These are phyloP conservation scores for Syzygium aromaticum DNA, from an alignment of 345 rosid genomes.

Conservation along the genomic window DNA sequence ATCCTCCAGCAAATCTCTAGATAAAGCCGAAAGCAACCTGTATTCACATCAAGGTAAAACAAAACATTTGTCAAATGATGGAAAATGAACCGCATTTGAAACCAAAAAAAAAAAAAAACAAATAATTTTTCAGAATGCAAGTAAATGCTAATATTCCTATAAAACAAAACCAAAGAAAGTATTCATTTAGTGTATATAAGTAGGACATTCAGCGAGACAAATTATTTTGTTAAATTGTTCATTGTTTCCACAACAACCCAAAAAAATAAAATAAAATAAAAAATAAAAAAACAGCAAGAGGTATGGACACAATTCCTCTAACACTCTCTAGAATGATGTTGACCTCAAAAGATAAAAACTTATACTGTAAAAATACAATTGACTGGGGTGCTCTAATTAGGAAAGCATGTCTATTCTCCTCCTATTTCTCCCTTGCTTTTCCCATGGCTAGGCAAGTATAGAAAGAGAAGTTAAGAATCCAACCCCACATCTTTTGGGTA, in stretches of 20 bases:
- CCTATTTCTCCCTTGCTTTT: not conserved
- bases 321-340: not conserved
- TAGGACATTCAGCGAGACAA: not conserved
- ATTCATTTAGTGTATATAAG: not conserved
- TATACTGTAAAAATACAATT: not conserved
- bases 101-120: not conserved
- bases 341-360: not conserved
- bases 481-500: not conserved
- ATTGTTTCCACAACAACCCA: not conserved
- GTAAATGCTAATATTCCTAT: not conserved
- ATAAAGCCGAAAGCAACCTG: constrained; percentile 82
- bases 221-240: not conserved
- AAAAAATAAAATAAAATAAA: not conserved
- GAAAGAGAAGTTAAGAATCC: not conserved
- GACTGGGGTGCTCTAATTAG: not conserved
- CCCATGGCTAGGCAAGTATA: not conserved
- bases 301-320: not conserved
- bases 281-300: not conserved
- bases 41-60: not conserved
- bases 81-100: not conserved
- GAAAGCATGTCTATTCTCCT: not conserved
- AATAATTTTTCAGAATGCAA: not conserved
- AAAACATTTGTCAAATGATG: not conserved
- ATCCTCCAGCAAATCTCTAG: constrained; percentile 78
- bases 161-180: not conserved